phyloP scores from a whole-genome alignment of 2,329 filamentous ascomycete genomes.

The Alternaria rosae region DNA sequence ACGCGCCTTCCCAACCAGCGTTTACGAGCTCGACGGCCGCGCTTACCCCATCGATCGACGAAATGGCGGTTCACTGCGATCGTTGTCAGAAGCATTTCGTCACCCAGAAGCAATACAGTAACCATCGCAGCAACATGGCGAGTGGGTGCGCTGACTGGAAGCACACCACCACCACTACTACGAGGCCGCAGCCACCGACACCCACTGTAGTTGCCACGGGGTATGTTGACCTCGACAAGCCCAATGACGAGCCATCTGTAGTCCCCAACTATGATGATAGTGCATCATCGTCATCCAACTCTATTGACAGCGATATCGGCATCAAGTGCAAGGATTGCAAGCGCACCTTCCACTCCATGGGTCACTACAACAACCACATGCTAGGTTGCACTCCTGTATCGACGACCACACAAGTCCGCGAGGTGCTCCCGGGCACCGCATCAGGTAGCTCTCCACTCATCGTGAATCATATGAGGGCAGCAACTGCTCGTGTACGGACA shows the following conservation, averaged over 20 bases:
- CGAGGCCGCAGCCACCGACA: background rate
- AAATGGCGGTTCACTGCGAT: slow-evolving; percentile 13
- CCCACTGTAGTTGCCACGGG: background rate
- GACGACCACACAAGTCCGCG: background rate
- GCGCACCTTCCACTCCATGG: slow-evolving; percentile 24
- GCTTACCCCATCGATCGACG: background rate
- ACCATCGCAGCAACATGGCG: slow-evolving; percentile 19
- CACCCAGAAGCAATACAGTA: slow-evolving; percentile 11
- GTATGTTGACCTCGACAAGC: slow-evolving; percentile 22
- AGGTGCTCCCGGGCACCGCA: background rate
- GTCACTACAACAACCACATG: slow-evolving; percentile 25
- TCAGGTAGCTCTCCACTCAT: background rate
- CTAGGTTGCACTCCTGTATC: slow-evolving; percentile 28
- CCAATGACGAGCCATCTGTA: slow-evolving; percentile 1
- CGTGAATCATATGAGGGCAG: background rate
- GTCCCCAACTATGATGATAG: slow-evolving; percentile 8
- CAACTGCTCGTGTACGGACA: background rate
- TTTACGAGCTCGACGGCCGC: slow-evolving; percentile 1
- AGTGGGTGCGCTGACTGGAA: slow-evolving; percentile 25
- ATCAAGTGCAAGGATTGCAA: slow-evolving; percentile 30
- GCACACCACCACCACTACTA: background rate
- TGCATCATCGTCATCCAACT: slow-evolving; percentile 10
- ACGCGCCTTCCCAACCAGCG: slow-evolving; percentile 2
- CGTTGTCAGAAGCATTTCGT: slow-evolving; percentile 20
- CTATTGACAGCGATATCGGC: slow-evolving; percentile 7